Evolutionary conservation across 257 asterid species (phyloP).

Genomic region (Solanum dulcamara): DNA sequence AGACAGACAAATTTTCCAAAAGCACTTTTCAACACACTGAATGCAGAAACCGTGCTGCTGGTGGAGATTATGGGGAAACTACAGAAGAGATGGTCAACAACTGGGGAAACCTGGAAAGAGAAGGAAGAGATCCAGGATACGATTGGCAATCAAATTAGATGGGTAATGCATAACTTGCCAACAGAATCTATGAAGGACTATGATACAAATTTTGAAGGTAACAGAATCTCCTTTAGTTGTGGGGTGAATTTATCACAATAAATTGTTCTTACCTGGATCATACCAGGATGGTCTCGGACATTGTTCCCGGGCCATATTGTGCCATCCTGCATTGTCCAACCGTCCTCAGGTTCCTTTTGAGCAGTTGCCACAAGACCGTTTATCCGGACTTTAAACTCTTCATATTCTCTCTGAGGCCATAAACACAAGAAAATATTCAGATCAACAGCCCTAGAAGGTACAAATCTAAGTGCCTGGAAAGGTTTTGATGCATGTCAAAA

Average conservation of each 20-base stretch:
- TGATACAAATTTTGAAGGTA: neutral
- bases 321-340: conserved; percentile 97
- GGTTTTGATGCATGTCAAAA: neutral
- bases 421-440: neutral
- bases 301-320: conserved; percentile 93
- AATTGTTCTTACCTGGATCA: conserved; percentile 68
- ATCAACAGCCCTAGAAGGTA: neutral
- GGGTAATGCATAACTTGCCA: neutral
- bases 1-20: neutral
- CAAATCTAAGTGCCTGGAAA: neutral
- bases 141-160: neutral
- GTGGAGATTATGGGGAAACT: neutral
- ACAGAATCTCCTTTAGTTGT: neutral
- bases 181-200: neutral
- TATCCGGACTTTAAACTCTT: conserved; percentile 77
- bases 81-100: neutral
- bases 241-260: neutral
- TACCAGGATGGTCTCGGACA: conserved; percentile 93
- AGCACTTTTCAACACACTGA: neutral
- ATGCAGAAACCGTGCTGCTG: neutral
- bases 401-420: conserved; percentile 66
- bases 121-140: neutral
- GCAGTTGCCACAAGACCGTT: conserved; percentile 64
- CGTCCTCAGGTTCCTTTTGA: conserved; percentile 87
- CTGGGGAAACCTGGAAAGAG: neutral